These are phyloP conservation scores for Aphanomyces stellatus DNA, from an alignment of 352 stramenopile genomes.

Conservation along the genomic window DNA sequence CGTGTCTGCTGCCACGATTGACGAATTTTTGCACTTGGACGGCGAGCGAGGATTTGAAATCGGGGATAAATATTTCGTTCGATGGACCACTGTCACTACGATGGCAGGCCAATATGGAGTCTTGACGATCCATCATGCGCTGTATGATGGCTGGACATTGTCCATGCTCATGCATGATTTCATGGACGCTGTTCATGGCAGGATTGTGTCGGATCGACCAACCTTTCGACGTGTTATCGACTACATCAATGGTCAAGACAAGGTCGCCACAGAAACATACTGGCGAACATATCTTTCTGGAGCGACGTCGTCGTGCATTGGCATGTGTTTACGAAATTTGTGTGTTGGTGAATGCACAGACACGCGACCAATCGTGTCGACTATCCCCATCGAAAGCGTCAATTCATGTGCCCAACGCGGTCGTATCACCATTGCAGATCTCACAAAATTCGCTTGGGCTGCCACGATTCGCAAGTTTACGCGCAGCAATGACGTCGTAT, in stretches of 20 bases:
- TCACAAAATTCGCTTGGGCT: too few relatives aligned
- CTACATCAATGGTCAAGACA: not conserved
- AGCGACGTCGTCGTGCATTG: too few relatives aligned
- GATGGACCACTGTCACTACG: not conserved
- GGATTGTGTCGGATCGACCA: not conserved
- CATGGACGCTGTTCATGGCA: not conserved
- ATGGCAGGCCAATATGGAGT: too few relatives aligned
- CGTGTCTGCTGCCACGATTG: not conserved
- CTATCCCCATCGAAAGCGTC: too few relatives aligned
- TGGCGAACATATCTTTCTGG: not conserved
- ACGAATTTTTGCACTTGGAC: not conserved
- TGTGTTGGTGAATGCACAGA: too few relatives aligned
- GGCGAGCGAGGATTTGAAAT: not conserved
- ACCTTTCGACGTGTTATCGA: not conserved
- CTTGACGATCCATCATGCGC: not conserved
- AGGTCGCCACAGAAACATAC: not conserved
- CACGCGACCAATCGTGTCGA: too few relatives aligned
- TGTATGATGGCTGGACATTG: not conserved
- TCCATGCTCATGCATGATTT: not conserved
- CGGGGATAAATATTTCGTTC: not conserved
- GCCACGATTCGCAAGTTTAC: too few relatives aligned
- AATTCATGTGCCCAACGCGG: too few relatives aligned
- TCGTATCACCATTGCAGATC: too few relatives aligned
- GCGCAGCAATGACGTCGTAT: too few relatives aligned
- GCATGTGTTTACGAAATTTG: too few relatives aligned